Base-by-base conservation (phyloP, 495 filamentous ascomycete genomes). In the Ascodesmis nigricans region DNA sequence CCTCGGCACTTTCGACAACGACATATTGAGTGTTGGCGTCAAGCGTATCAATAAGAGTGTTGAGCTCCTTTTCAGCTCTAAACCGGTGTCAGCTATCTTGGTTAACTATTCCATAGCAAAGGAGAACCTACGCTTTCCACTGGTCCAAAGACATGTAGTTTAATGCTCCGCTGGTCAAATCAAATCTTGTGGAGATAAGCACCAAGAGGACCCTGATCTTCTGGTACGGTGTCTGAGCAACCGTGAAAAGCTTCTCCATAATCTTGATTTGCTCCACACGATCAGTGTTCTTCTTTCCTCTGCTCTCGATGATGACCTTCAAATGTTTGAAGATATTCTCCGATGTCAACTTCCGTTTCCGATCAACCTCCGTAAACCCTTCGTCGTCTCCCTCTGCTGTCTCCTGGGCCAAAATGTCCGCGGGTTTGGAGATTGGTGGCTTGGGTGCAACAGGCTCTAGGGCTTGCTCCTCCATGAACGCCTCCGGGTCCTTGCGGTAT, bases 261-360 rank as follows among this genome's bases (percentile, higher is more conserved):
- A 84, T 73, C 55, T 70, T 70, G 52, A 99, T 93, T 59, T 95
- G 87, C 58, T 95, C 87, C 22, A 66, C 53, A 26, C 82, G 73
- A 53, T 99, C 87, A 40, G 90, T 93, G 59, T 93, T 95, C 70
- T 95, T 99, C 65, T 91, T 82, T 53, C 87, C 87, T 57, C 87
- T 66, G 16, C 84, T 82, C 61, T 95, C 87, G 40, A 95, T 65
- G 47, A 99, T 93, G 26, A 73, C 67, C 25, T 80, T 69, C 22
- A 99, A 69, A 56, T 93, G 79, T 64, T 95, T 95, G 53, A 95
- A 71, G 47, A 99, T 99, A 56, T 81, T 91, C 62, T 99, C 87
- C 4, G 87, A 76, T 21, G 87, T 95, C 55, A 84, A 93, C 50
- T 76, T 78, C 31, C 87, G 90, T 48, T 80, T 75, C 53, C 75